Base-by-base conservation (phyloP, 176 grass and related monocot species). In the Triticum turgidum region DNA sequence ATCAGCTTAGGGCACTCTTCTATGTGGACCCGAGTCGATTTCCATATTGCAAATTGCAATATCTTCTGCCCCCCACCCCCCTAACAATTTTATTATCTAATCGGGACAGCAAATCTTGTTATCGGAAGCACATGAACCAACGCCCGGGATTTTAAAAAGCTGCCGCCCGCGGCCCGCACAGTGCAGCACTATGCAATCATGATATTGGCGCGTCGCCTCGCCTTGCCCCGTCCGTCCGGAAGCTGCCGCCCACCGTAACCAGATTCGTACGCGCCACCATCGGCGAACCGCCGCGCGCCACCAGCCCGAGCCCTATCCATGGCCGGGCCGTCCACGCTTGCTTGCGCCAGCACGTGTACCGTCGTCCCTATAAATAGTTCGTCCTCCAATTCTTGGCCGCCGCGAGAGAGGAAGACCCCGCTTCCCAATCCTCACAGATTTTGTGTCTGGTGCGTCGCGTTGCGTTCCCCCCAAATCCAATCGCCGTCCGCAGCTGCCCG, bases 361-460 rank as follows among this genome's bases (percentile, higher is more conserved):
- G 5, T 7, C n/a, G 7, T 13, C 22, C 11, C 69, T 87, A 81
- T 81, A 88, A 84, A 72, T 81, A 69, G 76, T 12, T 2, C 73
- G 2, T 52, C 56, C 21, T 83, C 73, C 84, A 42, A 54, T 73
- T 88, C 18, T 80, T 80, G 66, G 76, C 25, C 69, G 85, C 81
- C 81, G 68, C 47, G 13, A 14, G 9, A 45, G 9, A 10, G 25
- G 63, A 25, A 34, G 8, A 6, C 8, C 10, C 7, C 15, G 9
- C 58, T 80, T 47, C 65, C 17, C 80, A 29, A 49, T 15, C 62
- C 39, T 29, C 67, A 27, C 11, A 71, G 11, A 44, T 14, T 47
- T 75, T 34, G 11, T 62, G 42, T 11, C 14, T 65, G 45, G 39
- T 67, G 44, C 9, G 38, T 30, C 21, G 4, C 12, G 12, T 38